phyloP scores from a whole-genome alignment of 495 filamentous ascomycete species.

The Penicillium maclennaniae region DNA sequence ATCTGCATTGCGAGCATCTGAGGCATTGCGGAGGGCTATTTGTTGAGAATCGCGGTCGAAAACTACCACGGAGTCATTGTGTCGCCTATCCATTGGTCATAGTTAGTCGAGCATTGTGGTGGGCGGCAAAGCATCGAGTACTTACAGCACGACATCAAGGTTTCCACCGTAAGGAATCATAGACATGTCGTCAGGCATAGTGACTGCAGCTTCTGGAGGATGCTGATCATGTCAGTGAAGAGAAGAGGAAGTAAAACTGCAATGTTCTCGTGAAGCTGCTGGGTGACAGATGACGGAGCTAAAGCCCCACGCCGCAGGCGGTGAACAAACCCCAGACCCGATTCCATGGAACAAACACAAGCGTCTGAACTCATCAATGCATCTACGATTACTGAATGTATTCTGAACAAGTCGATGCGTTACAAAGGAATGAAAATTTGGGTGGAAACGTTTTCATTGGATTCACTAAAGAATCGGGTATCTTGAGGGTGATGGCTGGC shows the following conservation, averaged over 20 bases:
- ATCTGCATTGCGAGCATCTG: constrained; percentile 35
- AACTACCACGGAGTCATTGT: constrained; percentile 87
- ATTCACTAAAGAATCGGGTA: background rate
- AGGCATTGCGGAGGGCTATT: constrained; percentile 69
- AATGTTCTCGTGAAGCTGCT: background rate
- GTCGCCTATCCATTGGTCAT: constrained; percentile 56
- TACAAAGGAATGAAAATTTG: background rate
- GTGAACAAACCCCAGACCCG: background rate
- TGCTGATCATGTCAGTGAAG: background rate
- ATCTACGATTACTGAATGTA: background rate
- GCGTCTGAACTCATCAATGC: background rate
- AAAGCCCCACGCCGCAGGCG: background rate
- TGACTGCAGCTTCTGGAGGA: constrained; percentile 5
- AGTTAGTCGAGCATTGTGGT: constrained; percentile 1
- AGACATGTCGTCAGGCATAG: constrained; percentile 44
- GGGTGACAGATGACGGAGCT: background rate
- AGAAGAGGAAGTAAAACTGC: background rate
- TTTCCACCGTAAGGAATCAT: constrained; percentile 47
- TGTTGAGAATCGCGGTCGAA: constrained; percentile 82
- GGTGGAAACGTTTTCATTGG: background rate
- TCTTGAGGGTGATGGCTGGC: background rate
- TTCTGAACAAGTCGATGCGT: background rate
- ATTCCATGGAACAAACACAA: background rate
- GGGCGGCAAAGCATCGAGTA: background rate
- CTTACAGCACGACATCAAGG: constrained; percentile 51